Evolutionary conservation across 495 filamentous ascomycete genomes (phyloP), one percentile per base, ranked within the genome.

Genomic region (Penicillium canescens): DNA sequence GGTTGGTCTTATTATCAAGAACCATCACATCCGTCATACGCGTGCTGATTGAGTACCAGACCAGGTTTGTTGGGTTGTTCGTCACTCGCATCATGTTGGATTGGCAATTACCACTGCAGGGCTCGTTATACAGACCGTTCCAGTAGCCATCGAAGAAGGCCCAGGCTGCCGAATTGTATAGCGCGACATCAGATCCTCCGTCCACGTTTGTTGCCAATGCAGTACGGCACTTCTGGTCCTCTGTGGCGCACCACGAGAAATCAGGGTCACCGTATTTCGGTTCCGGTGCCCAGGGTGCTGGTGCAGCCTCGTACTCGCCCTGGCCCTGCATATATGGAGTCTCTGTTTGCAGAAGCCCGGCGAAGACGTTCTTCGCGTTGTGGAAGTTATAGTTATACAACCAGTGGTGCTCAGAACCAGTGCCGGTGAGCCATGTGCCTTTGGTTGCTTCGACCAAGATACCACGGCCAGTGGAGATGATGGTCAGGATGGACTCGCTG

Each of bases 121-220:
- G 62, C 44, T 64, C 54, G 28, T 63, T 62, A 24, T 70, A 70
- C 1, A 63, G 46, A 4, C 63, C 71, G 12, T 68, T 70, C 67
- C 67, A 70, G 4, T 42, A 56, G 11, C 62, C 62, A 46, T 82
- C 76, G 55, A 76, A 81, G 48, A 81, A 82, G 1, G 68, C 68
- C 79, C 80, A 82, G n/a, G 80, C 68, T 5, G 67, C 78, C 0
- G 73, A 71, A 10, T 78, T 82, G 56, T 86, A 85, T 0, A 81
- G 70, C 11, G 76, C 78, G 3, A 86, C 72, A 36, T 81, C 57
- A 7, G 69, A 72, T 2, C 79, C 79, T 21, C 67, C 63, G 6
- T 66, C 58, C 18, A 79, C 60, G 40, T 70, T 62, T 23, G 66
- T 59, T 8, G 66, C 73, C 49, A 69, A 65, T 1, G 72, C 60